Evolutionary conservation across 805 yeast species (phyloP), one percentile per base, ranked within the genome.

Genomic region (Candida ipomoeae): DNA sequence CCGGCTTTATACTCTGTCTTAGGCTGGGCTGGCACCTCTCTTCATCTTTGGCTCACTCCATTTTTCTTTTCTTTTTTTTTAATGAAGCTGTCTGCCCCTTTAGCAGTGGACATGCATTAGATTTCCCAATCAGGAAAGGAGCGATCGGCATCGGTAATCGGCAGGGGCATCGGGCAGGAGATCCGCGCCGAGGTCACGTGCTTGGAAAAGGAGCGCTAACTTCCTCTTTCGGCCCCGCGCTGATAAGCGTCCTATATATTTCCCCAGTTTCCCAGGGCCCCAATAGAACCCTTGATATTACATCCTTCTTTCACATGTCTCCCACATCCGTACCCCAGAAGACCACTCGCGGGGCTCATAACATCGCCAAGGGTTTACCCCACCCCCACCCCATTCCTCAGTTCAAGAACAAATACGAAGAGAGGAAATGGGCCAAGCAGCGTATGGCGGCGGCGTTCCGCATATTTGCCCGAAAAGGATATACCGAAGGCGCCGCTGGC

Each of bases 391-490:
- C 70, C n/a, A 61, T 75, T 10, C 87, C 87, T 7, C 62, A 60
- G 41, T 83, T 83, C 58, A 69, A 69, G 6, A 79, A 79, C 58
- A 74, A 75, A 41, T 59, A 65, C 33, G 73, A 69, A 33, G 75
- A 83, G 56, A 69, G 87, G 52, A 69, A 75, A 59, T 81, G 82
- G 80, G 66, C 80, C 49, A 63, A 77, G 44, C 80, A 86, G 62
- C 95, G 88, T 60, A 81, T 85, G 84, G 96, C 96, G 1, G 94
- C 84, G 33, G 91, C 92, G 1, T 88, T 88, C 72, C 77, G 96
- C 54, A 79, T 85, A 1, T 87, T 89, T 65, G 90, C 88, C n/a
- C 77, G 95, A 62, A 81, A 79, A 57, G 89, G 88, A 15, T 88
- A 70, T 66, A 74, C 83, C 15, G 89, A 87, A 64, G 96, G 96